Evolutionary conservation across 2,329 filamentous ascomycete species (phyloP), one percentile per base, ranked within the genome.

Genomic region (Exophiala sp.): DNA sequence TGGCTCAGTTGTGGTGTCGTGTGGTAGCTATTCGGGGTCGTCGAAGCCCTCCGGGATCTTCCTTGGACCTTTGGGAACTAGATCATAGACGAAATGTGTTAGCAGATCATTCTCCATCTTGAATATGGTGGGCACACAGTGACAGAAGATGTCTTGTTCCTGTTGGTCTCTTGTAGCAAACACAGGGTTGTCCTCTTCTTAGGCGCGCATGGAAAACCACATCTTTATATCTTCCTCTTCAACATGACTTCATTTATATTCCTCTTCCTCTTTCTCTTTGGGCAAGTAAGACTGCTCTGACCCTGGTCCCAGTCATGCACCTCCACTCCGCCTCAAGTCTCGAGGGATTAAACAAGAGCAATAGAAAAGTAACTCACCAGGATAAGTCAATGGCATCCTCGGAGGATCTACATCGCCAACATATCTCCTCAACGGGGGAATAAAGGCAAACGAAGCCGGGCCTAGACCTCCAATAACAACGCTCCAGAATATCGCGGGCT

Each of bases 401-500:
- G 80, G 73, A 57, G 85, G 79, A 62, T 82, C 78, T 61, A 82
- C 72, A 66, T 95, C 88, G 61, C 90, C 90, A 50, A 95, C 69
- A 57, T 73, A 75, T 56, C 74, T 72, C 67, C 90, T 76, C 60
- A 94, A 74, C 41, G 88, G 85, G 37, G 90, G 89, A 1, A 88
- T 83, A 49, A 78, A 75, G 52, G 85, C 68, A 57, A 95, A 73
- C 50, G 80, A 72, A 50, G 86, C 69, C 29, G 91, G 93, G 9
- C 89, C 89, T 48, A 81, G 63, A 58, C 70, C 73, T 61, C 87
- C 91, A 59, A 97, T 73, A 51, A 87, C 66, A 64, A 88, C 73
- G 62, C 87, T 88, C 79, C 82, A 97, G 78, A 96, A 95, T 73
- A 89, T 85, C 52, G 89, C 89, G 44, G 93, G 93, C 69, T 86